Evolutionary conservation across 805 yeast species (phyloP).

Genomic region (Candida ascalaphidarum): DNA sequence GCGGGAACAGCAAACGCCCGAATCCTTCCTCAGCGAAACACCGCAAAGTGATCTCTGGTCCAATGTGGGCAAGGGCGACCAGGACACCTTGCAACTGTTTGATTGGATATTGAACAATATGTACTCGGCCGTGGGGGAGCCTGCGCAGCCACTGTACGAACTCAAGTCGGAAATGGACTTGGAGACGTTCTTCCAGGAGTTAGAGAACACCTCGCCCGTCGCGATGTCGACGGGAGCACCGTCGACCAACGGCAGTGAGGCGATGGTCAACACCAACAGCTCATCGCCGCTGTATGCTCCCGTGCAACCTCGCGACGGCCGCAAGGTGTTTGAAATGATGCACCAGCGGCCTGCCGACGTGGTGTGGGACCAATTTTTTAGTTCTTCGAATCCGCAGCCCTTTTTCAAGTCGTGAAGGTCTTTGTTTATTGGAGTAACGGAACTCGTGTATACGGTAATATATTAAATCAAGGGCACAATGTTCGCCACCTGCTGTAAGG

Average conservation of each 20-base stretch:
- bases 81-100: too few species aligned
- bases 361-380: constrained; percentile 62
- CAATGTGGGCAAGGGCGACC: too few species aligned
- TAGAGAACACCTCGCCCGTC: constrained; percentile 23
- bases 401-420: too few species aligned
- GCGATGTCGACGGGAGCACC: constrained; percentile 1
- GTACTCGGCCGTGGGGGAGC: not conserved
- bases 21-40: too few species aligned
- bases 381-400: constrained; percentile 5
- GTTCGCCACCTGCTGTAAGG: too few species aligned
- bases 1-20: too few species aligned
- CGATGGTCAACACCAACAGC: not conserved
- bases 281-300: not conserved
- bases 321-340: constrained; percentile 50
- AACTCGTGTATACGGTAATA: too few species aligned
- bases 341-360: constrained; percentile 56
- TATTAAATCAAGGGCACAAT: too few species aligned
- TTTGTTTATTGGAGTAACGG: too few species aligned
- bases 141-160: too few species aligned
- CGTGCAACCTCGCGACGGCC: constrained; percentile 35
- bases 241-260: too few species aligned
- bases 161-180: constrained; percentile 15
- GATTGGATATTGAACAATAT: not conserved
- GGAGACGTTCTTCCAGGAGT: constrained; percentile 40
- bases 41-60: too few species aligned